These are phyloP conservation scores for Aspergillus campestris DNA, from an alignment of 495 filamentous ascomycete species.

Conservation along the genomic window DNA sequence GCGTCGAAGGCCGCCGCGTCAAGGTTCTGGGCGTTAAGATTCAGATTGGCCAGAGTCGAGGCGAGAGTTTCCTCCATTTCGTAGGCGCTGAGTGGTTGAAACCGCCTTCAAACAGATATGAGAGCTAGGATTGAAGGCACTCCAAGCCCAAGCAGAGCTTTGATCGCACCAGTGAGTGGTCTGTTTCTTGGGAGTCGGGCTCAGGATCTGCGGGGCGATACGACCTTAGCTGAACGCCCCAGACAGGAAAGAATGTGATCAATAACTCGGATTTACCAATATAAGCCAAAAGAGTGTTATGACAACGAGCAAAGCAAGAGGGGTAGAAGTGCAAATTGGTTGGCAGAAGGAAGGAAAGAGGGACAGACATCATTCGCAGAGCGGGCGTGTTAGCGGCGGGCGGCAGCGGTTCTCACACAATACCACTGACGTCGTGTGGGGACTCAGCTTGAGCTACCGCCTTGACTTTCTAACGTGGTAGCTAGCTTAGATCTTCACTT, in stretches of 20 bases:
- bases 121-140: too few species aligned
- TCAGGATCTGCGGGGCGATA: too few species aligned
- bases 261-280: too few species aligned
- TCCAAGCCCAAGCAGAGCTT: too few species aligned
- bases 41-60: constrained; percentile 22
- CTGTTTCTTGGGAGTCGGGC: too few species aligned
- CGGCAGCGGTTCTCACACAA: constrained; percentile 8
- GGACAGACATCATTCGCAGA: background rate
- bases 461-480: too few species aligned
- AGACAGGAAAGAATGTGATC: too few species aligned
- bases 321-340: background rate
- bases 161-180: too few species aligned
- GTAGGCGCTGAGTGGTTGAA: background rate
- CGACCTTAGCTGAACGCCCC: too few species aligned
- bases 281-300: too few species aligned
- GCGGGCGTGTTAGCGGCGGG: constrained; percentile 2
- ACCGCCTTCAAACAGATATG: background rate
- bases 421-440: constrained; percentile 11
- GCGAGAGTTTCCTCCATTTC: constrained; percentile 22
- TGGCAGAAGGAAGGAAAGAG: background rate
- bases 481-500: too few species aligned
- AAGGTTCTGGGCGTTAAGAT: constrained; percentile 16
- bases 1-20: constrained; percentile 23
- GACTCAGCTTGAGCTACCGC: background rate
- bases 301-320: too few species aligned